These are phyloP conservation scores for Boeremia lycopersici DNA, from an alignment of 2,329 filamentous ascomycete genomes.

Conservation along the genomic window DNA sequence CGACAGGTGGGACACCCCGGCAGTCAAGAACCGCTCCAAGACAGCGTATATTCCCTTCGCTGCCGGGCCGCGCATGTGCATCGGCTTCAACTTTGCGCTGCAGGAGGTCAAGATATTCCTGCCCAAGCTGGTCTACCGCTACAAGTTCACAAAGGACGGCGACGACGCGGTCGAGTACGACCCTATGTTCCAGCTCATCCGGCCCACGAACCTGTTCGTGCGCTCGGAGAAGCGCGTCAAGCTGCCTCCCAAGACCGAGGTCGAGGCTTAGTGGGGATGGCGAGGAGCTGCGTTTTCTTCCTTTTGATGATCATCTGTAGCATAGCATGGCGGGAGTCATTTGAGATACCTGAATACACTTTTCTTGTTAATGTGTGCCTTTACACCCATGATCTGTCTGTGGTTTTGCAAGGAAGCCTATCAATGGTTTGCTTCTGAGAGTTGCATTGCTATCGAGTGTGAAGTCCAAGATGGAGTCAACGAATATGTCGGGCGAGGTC, in stretches of 20 bases:
- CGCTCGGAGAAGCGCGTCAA: conserved; percentile 56
- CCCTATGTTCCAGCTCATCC: conserved; percentile 64
- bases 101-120: conserved; percentile 66
- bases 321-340: conserved; percentile 14
- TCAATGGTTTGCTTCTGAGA: too few species aligned
- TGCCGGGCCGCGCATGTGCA: conserved; percentile 62
- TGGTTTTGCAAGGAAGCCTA: too few species aligned
- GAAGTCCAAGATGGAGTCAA: too few species aligned
- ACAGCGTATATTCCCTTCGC: conserved; percentile 65
- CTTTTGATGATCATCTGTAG: not conserved
- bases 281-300: not conserved
- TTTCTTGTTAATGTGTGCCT: not conserved
- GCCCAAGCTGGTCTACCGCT: conserved; percentile 64
- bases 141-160: conserved; percentile 60
- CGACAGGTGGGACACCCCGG: conserved; percentile 43
- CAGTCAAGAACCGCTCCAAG: conserved; percentile 37
- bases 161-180: conserved; percentile 63
- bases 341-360: conserved; percentile 14
- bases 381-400: too few species aligned
- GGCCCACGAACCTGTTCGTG: conserved; percentile 62
- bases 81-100: conserved; percentile 69
- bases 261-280: not conserved
- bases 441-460: too few species aligned
- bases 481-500: too few species aligned
- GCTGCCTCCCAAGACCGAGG: conserved; percentile 50